Percentiles rank a stretch among this genome's conserved stretches.
These are phyloP conservation scores for Alloteropsis angusta DNA, from an alignment of 202 grass and related monocot genomes.

Conservation along the genomic window DNA sequence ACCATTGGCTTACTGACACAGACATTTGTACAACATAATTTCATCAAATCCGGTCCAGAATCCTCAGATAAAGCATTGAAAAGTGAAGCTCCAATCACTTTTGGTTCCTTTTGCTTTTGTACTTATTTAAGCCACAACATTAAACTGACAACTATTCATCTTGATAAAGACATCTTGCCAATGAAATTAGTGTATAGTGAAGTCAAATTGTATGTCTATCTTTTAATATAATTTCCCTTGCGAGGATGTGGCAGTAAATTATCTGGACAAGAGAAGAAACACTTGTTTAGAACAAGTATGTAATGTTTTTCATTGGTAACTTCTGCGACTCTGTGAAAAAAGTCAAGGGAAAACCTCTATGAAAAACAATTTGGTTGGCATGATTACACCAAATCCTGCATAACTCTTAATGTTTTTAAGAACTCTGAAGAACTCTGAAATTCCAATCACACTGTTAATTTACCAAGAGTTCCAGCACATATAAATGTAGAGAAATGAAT, in stretches of 20 bases:
- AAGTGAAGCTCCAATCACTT: neutral
- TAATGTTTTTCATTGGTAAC: too few species aligned
- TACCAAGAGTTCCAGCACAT: too few species aligned
- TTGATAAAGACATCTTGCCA: neutral
- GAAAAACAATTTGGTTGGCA: too few species aligned
- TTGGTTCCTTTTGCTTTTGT: conserved; percentile 5
- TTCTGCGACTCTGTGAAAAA: too few species aligned
- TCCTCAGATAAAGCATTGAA: neutral
- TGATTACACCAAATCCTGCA: too few species aligned
- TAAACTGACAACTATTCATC: neutral
- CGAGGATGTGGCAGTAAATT: conserved; percentile 81
- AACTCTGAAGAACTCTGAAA: too few species aligned
- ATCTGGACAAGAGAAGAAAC: conserved; percentile 43
- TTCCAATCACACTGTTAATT: too few species aligned
- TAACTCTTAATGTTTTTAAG: too few species aligned
- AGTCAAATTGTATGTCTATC: conserved; percentile 77
- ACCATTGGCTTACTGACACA: neutral
- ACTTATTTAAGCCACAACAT: conserved; percentile 12
- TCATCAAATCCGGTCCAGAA: conserved; percentile 3
- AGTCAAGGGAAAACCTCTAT: too few species aligned
- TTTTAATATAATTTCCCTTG: conserved; percentile 34
- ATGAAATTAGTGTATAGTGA: conserved; percentile 39
- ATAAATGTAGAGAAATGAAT: too few species aligned
- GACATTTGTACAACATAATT: neutral
- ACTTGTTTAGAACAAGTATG: conserved; percentile 4